Base-by-base conservation (phyloP, 306 rosid species). In the Cercis canadensis region DNA sequence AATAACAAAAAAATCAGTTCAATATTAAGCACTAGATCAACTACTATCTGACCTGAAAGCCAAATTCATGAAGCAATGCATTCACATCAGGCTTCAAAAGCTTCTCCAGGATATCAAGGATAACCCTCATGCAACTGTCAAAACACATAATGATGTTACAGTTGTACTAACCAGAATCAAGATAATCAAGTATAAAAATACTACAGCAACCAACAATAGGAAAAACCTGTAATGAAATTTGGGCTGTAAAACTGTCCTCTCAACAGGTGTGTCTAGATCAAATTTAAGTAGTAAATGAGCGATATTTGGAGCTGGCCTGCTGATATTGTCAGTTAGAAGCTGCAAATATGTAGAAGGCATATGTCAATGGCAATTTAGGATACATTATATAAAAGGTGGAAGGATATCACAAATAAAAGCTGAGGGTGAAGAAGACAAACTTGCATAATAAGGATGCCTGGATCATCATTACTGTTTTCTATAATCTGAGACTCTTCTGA, bases 391-490 rank as follows among this genome's bases (percentile, higher is more conserved):
- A 75, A 11, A 31, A 33, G 32, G 51, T 29, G 57, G 55, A 56
- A 24, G 4, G 36, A 65, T 16, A 12, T 29, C 5, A 65, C 55
- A 63, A 75, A 43, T 51, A 57, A 58, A 18, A 66, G 37, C 43
- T 36, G 74, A 11, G 21, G 51, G 24, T 75, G 15, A 29, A 4
- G 14, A 65, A 19, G 70, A 71, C 92, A 41, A 73, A 90, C 98
- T 86, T 90, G 97, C 94, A 94, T 77, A 70, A 94, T 90, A 77
- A 94, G 96, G 81, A 90, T 89, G 61, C 97, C 98, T 6, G 92
- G 85, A 90, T 94, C 97, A 55, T 93, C 92, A 78, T 63, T 85
- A 58, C 79, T 78, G 67, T 85, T 87, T 64, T 87, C 97, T 57
- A 86, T 76, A 70, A 72, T 65, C 80, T 87, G 94, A 72, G 74